Conservation (phyloP, 2,329 filamentous ascomycete genomes). For the Monosporascus sp. region DNA sequence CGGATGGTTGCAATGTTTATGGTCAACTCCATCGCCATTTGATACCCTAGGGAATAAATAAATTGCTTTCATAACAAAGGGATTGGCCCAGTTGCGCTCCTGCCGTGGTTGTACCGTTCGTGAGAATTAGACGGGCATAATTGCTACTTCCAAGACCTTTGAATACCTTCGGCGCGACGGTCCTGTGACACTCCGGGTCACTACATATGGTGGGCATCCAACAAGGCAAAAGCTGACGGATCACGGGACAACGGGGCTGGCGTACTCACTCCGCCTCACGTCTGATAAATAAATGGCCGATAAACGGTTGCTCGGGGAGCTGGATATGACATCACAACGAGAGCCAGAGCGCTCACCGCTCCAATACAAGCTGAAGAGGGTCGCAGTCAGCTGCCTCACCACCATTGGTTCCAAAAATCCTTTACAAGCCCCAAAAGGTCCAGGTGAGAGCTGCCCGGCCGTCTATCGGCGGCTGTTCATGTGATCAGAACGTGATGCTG, state of each 20-base stretch:
- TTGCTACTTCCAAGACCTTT: background rate
- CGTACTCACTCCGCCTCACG: background rate
- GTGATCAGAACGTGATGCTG: background rate
- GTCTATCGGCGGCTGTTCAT: background rate
- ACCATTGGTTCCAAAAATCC: background rate
- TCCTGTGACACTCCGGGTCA: background rate
- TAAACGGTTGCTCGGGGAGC: slow-evolving; percentile 5
- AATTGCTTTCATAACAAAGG: no score
- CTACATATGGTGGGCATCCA: background rate
- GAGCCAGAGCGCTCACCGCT: slow-evolving; percentile 7
- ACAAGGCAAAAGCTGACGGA: background rate
- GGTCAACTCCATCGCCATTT: background rate
- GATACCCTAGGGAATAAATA: background rate
- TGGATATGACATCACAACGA: slow-evolving; percentile 15
- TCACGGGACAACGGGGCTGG: background rate
- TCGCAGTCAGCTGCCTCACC: background rate
- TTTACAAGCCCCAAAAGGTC: background rate
- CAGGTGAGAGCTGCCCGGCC: background rate
- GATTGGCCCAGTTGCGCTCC: no score
- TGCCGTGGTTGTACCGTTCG: no score
- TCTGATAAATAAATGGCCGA: background rate
- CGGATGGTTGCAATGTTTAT: background rate
- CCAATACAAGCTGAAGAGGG: background rate
- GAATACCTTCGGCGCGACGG: background rate
- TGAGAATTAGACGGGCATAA: no score